phyloP scores from a whole-genome alignment of 1,139 yeast genomes.

The Sugiyamaella castrensis region DNA sequence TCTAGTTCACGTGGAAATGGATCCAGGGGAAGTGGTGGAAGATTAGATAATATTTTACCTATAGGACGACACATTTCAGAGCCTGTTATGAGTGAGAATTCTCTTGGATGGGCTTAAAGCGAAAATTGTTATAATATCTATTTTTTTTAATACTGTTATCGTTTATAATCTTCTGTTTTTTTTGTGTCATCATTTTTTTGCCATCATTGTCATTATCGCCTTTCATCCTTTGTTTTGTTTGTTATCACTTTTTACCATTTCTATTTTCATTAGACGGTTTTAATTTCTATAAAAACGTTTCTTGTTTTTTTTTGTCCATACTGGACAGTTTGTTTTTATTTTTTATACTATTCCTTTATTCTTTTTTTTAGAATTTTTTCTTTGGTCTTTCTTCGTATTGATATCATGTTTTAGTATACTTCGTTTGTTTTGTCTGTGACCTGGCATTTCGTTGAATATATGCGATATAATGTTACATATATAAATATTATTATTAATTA shows the following conservation, averaged over 20 bases:
- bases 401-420: slow-evolving; percentile 8
- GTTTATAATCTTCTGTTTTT: background rate
- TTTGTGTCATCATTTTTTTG: slow-evolving; percentile 5
- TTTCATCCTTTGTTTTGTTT: background rate
- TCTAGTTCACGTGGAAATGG: slow-evolving; percentile 14
- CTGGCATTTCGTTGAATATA: slow-evolving; percentile 13
- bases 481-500: slow-evolving; percentile 5
- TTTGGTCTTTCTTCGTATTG: too few species aligned
- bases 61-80: slow-evolving; percentile 37
- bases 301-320: too few species aligned
- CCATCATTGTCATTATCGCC: background rate
- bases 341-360: background rate
- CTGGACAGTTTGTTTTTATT: background rate
- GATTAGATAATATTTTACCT: slow-evolving; percentile 25
- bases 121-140: background rate
- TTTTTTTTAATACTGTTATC: background rate
- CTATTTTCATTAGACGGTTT: background rate
- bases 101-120: slow-evolving; percentile 40
- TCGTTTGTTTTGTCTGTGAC: slow-evolving; percentile 13
- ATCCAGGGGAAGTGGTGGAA: slow-evolving; percentile 20
- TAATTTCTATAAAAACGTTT: too few species aligned
- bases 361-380: too few species aligned
- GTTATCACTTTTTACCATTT: background rate
- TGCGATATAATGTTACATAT: slow-evolving; percentile 3
- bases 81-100: slow-evolving; percentile 42